Conservation (phyloP, 2,329 filamentous ascomycete species). For the Colletotrichum endophyticum region DNA sequence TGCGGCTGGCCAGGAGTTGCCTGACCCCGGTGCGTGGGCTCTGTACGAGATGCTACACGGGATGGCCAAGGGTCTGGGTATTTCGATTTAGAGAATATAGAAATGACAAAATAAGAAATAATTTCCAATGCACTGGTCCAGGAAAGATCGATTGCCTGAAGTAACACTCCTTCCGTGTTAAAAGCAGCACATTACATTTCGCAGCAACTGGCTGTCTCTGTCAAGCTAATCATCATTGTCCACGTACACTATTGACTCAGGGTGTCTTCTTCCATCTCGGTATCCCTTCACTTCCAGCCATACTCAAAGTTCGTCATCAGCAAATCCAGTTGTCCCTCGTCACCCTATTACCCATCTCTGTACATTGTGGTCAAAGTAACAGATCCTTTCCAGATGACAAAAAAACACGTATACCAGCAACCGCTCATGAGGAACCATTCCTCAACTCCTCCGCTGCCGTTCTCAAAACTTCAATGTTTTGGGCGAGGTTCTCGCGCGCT, state of each 20-base stretch:
- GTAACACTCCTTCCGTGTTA: no score
- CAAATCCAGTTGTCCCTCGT: background rate
- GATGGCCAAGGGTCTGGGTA: background rate
- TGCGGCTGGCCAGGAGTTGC: conserved; percentile 29
- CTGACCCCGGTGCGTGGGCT: conserved; percentile 36
- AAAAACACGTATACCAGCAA: rapidly evolving
- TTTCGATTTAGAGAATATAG: background rate
- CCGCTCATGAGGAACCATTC: background rate
- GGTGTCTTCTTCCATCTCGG: background rate
- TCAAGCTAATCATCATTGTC: background rate
- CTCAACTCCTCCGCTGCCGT: background rate
- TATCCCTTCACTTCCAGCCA: background rate
- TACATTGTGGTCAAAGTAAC: background rate
- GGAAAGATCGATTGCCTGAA: background rate
- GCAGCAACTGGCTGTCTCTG: rapidly evolving
- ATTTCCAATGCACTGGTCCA: background rate
- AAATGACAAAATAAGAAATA: background rate
- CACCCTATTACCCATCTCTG: background rate
- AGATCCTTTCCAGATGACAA: rapidly evolving
- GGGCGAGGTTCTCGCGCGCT: background rate
- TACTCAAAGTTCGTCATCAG: background rate
- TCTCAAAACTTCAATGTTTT: background rate
- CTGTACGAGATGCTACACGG: conserved; percentile 29
- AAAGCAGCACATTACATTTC: background rate
- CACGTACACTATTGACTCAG: background rate